Evolutionary conservation across 2,329 filamentous ascomycete genomes (phyloP), one percentile per base, ranked within the genome.

Genomic region (Intubia oerlemansii): DNA sequence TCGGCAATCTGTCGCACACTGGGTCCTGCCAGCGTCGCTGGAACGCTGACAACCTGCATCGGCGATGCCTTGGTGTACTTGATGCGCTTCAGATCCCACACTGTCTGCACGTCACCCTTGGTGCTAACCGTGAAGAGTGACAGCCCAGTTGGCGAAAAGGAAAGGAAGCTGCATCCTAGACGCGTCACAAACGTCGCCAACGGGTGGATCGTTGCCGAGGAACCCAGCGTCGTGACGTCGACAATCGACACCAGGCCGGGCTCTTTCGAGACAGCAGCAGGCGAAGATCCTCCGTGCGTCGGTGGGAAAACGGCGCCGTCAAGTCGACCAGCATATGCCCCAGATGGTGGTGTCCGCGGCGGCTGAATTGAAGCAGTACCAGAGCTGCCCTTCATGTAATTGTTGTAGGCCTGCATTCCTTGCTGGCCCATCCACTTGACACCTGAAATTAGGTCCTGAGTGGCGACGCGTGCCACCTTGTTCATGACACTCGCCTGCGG

Each of bases 1-100:
- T 84, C 71, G 7, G 82, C 80, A 34, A 93, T 62, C 46, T 92
- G 80, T 27, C 82, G 73, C 18, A 93, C 78, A 32, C 65, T 57
- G 5, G 64, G 62, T 0, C 66, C 59, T 11, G 54, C 59, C 23
- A 61, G 57, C 7, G 42, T 29, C n/a, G 50, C 38, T 0, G 51
- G 49, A 5, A 40, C 25, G 10, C 51, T 56, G 25, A 56, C 46
- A 24, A 54, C 51, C 41, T 71, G 68, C 12, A 72, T 47, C 13
- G 62, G 57, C 3, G 66, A 73, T 7, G 62, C 62, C 39, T 65
- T 71, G 24, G 64, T 67, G 44, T 66, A 54, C 43, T 72, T 68
- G 26, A 68, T 57, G 23, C 62, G 61, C 51, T 80, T 65, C 32
- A 88, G 49, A 45, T 85, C 78, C 79, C 79, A 88, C 1, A 85